These are phyloP conservation scores for Schizosaccharomyces octosporus DNA, from an alignment of 805 yeast genomes.

Conservation along the genomic window DNA sequence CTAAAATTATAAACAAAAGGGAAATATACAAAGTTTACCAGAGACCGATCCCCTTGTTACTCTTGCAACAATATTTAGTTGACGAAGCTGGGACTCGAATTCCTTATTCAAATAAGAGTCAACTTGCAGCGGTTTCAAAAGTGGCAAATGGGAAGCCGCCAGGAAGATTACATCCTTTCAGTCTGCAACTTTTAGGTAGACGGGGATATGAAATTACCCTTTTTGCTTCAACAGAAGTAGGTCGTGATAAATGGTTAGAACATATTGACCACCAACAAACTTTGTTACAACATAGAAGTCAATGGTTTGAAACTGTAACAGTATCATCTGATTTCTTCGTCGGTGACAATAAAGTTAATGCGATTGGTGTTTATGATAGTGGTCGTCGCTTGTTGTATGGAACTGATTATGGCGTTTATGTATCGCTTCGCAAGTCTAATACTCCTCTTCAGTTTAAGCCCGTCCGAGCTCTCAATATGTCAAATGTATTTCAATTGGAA, in stretches of 20 bases:
- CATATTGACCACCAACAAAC: slow-evolving; percentile 60
- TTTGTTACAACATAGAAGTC: slow-evolving; percentile 42
- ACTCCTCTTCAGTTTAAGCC: slow-evolving; percentile 19
- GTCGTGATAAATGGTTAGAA: slow-evolving; percentile 58
- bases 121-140: neutral
- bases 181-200: slow-evolving; percentile 26
- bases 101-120: neutral
- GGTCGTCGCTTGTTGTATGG: slow-evolving; percentile 79
- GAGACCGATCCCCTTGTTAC: slow-evolving; percentile 21
- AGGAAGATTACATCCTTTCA: slow-evolving; percentile 18
- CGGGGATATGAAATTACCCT: slow-evolving; percentile 22
- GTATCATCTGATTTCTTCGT: slow-evolving; percentile 55
- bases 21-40: slow-evolving; percentile 82
- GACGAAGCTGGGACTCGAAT: neutral
- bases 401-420: slow-evolving; percentile 73
- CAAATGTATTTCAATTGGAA: slow-evolving; percentile 68
- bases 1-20: slow-evolving; percentile 65
- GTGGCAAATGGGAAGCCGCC: neutral
- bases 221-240: slow-evolving; percentile 20
- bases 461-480: slow-evolving; percentile 43
- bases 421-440: slow-evolving; percentile 29
- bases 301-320: slow-evolving; percentile 55
- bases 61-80: slow-evolving; percentile 8
- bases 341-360: slow-evolving; percentile 51
- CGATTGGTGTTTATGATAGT: slow-evolving; percentile 76